Conservation (phyloP, 2,329 filamentous ascomycete genomes). For the Blumeria hordei region DNA sequence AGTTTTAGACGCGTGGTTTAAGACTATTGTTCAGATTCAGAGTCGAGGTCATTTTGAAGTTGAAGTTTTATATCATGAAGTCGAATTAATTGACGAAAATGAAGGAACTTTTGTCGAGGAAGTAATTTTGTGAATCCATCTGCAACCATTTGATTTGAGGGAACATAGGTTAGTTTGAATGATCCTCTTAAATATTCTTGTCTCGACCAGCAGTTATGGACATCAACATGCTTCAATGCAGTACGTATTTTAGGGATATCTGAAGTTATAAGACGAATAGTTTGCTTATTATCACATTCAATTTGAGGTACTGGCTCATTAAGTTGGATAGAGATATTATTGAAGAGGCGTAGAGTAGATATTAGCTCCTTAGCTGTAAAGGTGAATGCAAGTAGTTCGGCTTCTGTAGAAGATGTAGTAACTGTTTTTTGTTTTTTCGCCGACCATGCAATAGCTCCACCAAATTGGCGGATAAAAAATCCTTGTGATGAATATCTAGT, state of each 20-base stretch:
- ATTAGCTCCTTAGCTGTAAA: background rate
- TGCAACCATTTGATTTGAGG: background rate
- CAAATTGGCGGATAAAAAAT: background rate
- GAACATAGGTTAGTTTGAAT: background rate
- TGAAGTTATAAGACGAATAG: background rate
- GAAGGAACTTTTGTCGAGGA: background rate
- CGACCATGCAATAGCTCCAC: background rate
- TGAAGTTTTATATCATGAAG: background rate
- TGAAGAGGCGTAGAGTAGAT: background rate
- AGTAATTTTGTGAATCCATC: background rate
- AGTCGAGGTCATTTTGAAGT: background rate
- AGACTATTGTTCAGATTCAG: background rate
- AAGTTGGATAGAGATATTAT: background rate
- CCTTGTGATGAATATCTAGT: constrained; percentile 1
- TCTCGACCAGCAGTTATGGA: background rate
- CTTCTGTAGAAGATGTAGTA: background rate
- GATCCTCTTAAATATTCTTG: background rate
- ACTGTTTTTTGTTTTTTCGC: background rate
- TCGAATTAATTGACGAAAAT: background rate
- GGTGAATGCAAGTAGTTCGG: background rate
- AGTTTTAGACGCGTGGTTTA: background rate
- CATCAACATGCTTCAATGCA: background rate
- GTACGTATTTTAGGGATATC: background rate
- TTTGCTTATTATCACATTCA: background rate
- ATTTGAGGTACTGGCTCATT: background rate